Evolutionary conservation across 228 moss, liverwort and hornwort genomes (phyloP), one percentile per base, ranked within the genome.

Genomic region (Sphagnum magellanicum): DNA sequence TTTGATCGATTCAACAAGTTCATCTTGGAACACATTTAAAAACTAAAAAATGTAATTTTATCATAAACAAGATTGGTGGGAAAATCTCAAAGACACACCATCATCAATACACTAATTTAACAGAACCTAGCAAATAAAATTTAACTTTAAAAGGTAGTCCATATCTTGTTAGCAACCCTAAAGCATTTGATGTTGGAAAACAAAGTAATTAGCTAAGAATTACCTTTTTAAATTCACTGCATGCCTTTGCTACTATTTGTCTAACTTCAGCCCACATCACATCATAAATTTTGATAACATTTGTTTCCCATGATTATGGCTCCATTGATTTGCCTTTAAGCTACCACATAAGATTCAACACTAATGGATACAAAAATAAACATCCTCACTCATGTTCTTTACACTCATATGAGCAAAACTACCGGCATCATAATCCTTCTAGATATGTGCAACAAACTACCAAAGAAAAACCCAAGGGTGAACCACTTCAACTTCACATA

Each of bases 191-290:
- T 10, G 10, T 1, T 59, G n/a, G n/a, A 59, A n/a, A 10, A 59
- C 10, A 15, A 47, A 63, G 0, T 15, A 16, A 6, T n/a, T 1
- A 63, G 0, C 47, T 8, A 16, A 63, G 8, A 16, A 74, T 79
- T 14, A 92, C 93, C 73, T 92, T 84, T 74, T 90, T 93, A 9
- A 98, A 81, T 65, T 98, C 98, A 53, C 52, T 78, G 50, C 86
- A 79, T n/a, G 93, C 88, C 55, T 90, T 90, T 16, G 80, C 84
- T 7, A 98, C 94, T n/a, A 90, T 93, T 53, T 84, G 85, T 46
- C 90, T 83, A 74, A 98, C 88, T 75, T 98, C 98, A 5, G 84
- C 86, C 59, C 91, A 92, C 72, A 94, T 87, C 1, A 90, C 92
- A 70, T 93, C 91, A 60, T 98, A 98, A 10, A 98, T 47, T 49